Conservation (phyloP, 2,329 filamentous ascomycete genomes). For the Pyrenophora tritici-repentis region DNA sequence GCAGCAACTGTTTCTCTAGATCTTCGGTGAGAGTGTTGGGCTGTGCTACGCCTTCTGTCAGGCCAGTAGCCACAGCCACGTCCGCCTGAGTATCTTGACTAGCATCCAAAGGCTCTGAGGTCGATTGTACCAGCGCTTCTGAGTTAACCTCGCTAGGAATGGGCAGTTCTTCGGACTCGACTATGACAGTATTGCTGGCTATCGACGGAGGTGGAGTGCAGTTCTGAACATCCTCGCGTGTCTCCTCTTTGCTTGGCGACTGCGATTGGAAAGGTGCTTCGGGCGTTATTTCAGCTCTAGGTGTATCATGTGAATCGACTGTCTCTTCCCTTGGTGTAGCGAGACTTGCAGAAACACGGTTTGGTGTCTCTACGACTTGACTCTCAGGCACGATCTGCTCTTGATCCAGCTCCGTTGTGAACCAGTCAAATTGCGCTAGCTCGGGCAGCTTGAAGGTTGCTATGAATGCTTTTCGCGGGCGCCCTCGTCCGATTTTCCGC, state of each 20-base stretch:
- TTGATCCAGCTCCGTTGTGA: conserved; percentile 10
- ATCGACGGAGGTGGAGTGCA: not conserved
- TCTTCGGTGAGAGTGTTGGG: not conserved
- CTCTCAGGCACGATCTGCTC: not conserved
- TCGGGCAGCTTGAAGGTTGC: conserved; percentile 49
- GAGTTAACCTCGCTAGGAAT: not conserved
- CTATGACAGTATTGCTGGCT: not conserved
- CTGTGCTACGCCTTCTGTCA: not conserved
- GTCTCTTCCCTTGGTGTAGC: not conserved
- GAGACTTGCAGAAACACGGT: not conserved
- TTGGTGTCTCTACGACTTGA: not conserved
- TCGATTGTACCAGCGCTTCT: not conserved
- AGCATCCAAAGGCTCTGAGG: not conserved
- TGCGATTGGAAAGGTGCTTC: not conserved
- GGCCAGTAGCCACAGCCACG: not conserved
- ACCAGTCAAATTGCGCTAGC: conserved; percentile 47
- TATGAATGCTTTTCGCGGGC: conserved; percentile 51
- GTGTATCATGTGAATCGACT: not conserved
- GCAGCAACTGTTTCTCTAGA: not conserved
- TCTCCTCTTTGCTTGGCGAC: not conserved
- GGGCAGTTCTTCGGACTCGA: not conserved
- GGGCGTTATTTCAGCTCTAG: not conserved
- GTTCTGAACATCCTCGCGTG: not conserved
- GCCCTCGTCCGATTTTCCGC: conserved; percentile 42
- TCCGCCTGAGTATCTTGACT: not conserved